Evolutionary conservation across 176 grass and related monocot species (phyloP).

Genomic region (Pontederia paniculata): DNA sequence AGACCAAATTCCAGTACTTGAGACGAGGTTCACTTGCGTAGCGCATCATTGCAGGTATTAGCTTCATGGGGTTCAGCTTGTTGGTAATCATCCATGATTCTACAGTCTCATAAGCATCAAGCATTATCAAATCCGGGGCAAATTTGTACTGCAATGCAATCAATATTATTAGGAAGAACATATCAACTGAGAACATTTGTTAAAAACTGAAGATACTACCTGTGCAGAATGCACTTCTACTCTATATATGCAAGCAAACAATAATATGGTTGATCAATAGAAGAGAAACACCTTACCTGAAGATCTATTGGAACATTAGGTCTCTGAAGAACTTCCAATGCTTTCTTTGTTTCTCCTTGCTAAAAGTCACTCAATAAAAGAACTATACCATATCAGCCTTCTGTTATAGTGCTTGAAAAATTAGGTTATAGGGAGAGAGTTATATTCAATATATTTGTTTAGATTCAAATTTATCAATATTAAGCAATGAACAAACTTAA

Average conservation of each 20-base stretch:
- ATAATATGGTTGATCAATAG: not conserved
- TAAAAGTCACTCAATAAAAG: constrained; percentile 32
- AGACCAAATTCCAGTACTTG: constrained; percentile 38
- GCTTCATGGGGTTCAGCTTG: constrained; percentile 92
- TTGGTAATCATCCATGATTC: constrained; percentile 91
- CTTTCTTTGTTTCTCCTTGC: constrained; percentile 99
- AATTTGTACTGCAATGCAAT: constrained; percentile 85
- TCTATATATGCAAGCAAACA: not conserved
- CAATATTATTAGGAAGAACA: constrained; percentile 3
- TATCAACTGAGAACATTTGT: not conserved
- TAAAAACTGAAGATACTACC: not conserved
- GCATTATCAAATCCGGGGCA: constrained; percentile 87
- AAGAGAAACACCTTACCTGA: constrained; percentile 46
- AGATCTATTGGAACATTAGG: constrained; percentile 73
- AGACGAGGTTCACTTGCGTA: constrained; percentile 97
- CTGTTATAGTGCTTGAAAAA: not conserved
- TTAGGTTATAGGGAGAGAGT: not conserved
- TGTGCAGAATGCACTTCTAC: not conserved
- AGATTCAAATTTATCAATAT: not conserved
- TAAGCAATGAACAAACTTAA: not conserved
- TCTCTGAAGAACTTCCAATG: constrained; percentile 79
- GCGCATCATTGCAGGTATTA: constrained; percentile 99
- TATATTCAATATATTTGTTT: not conserved
- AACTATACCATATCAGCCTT: constrained; percentile 11
- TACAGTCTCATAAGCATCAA: constrained; percentile 95